Base-by-base conservation (phyloP, 176 grass and related monocot species). In the Ampelocalamus luodianensis region DNA sequence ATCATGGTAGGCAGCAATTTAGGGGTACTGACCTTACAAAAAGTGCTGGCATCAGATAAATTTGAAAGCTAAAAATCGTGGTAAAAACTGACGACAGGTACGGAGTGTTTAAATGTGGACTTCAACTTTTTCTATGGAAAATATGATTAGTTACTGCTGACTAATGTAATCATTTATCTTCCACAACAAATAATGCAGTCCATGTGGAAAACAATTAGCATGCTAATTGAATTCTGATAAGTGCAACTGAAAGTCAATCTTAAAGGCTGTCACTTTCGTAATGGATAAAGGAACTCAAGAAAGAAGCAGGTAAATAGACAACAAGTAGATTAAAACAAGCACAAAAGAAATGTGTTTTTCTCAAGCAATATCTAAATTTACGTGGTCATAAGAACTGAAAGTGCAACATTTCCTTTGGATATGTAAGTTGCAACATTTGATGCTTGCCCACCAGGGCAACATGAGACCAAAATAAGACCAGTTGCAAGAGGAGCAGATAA, bases 351-450 rank as follows among this genome's bases (percentile, higher is more conserved):
- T 32, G 12, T 11, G 10, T 5, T 55, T 48, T 86, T 76, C 27
- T 36, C 38, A 83, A 66, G 80, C 10, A 78, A 86, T 11, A 79
- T 46, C 64, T 70, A 43, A 85, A 71, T 89, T 91, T 96, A 99
- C 93, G 93, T 96, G 72, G 96, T 99, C 96, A 99, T 99, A 80
- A 99, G 93, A 87, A 99, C 96, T 45, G 96, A 99, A 82, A 99
- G 96, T 55, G 91, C 96, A 43, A 96, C 96, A 92, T 99, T 99
- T 91, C 96, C 96, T 90, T 94, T 99, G 20, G 93, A 99, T 89
- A 99, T 96, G 60, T 94, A 99, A 79, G 96, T 99, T 74, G 96
- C 96, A 84, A 99, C 96, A 86, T 99, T 99, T 49, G 96, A 99
- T 56, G 96, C 96, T 89, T 99, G 96, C 27, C 96, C 96, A 91